Percentiles rank a stretch among this genome's conserved stretches.
Conservation (phyloP, 169 alveolate species). For the Plasmodium relictum region DNA sequence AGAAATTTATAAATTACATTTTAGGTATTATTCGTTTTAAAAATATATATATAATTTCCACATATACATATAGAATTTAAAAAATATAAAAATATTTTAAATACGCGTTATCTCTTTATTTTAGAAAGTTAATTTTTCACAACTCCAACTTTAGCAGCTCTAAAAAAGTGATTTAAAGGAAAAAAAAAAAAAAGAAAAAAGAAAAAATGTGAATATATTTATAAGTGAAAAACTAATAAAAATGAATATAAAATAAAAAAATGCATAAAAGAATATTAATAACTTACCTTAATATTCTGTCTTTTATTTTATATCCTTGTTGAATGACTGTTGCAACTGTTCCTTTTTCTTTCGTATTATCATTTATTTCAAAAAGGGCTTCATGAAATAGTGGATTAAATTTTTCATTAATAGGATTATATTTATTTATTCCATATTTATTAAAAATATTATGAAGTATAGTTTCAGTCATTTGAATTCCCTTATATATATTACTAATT, state of each 20-base stretch:
- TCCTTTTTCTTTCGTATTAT: constrained; percentile 87
- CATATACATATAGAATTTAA: neutral
- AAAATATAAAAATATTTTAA: neutral
- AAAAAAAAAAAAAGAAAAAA: constrained; percentile 1
- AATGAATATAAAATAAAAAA: neutral
- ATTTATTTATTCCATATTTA: constrained; percentile 88
- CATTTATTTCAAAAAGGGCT: constrained; percentile 92
- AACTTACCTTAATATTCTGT: constrained; percentile 89
- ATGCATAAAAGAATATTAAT: constrained; percentile 44
- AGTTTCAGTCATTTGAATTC: constrained; percentile 90
- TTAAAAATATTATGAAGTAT: constrained; percentile 90
- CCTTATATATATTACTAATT: constrained; percentile 82
- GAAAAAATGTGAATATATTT: neutral
- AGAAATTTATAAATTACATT: no score
- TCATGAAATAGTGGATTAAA: constrained; percentile 95
- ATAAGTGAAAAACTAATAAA: neutral
- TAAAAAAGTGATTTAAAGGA: neutral
- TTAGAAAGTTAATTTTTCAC: constrained; percentile 42
- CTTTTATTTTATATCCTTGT: constrained; percentile 93
- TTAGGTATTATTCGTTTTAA: no score
- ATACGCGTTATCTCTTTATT: neutral
- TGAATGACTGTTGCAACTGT: constrained; percentile 90
- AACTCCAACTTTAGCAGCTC: constrained; percentile 75
- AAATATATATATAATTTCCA: no score
- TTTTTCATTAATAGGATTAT: constrained; percentile 89